A percentile compares a stretch with the other conserved stretches of the same genome.
phyloP scores from a whole-genome alignment of 768 basidiomycete genomes.

The Tephrocybe sp. region DNA sequence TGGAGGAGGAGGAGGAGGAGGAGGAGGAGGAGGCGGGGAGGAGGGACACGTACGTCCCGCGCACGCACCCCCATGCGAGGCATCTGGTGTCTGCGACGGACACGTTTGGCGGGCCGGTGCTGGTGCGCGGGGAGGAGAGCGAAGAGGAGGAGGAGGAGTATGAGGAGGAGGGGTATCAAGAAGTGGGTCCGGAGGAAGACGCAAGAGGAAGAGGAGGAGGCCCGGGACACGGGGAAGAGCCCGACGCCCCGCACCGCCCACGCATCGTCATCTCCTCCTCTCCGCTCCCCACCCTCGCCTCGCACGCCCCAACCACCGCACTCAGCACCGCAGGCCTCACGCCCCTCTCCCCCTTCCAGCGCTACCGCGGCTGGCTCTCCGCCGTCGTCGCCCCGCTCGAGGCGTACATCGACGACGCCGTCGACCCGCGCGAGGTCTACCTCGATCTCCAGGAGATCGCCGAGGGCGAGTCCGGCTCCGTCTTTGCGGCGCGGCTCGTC shows the following conservation, averaged over 20 bases:
- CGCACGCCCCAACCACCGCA: background rate
- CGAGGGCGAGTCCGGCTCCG: constrained; percentile 80
- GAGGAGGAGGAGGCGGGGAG: too few relatives aligned
- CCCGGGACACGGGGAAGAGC: constrained; percentile 27
- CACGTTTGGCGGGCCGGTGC: constrained; percentile 36
- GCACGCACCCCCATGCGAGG: constrained; percentile 17
- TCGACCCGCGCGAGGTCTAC: constrained; percentile 66
- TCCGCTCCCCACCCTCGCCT: constrained; percentile 3
- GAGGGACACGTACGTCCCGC: background rate
- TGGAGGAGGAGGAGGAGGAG: background rate
- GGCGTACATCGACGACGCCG: constrained; percentile 60
- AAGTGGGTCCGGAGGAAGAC: constrained; percentile 18
- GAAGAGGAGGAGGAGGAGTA: constrained; percentile 28
- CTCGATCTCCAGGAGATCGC: constrained; percentile 75
- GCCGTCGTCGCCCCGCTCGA: constrained; percentile 57
- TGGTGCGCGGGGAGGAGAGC: constrained; percentile 20
- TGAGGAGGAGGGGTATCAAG: too few relatives aligned
- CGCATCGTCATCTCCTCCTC: background rate
- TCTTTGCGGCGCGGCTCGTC: constrained; percentile 47
- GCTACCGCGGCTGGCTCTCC: constrained; percentile 65
- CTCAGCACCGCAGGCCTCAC: constrained; percentile 24
- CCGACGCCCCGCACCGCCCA: background rate
- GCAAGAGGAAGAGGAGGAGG: constrained; percentile 17
- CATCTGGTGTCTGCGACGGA: constrained; percentile 29
- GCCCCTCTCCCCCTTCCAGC: constrained; percentile 43